These are phyloP conservation scores for Pinus tabuliformis DNA, from an alignment of 75 land plant species.

Conservation along the genomic window DNA sequence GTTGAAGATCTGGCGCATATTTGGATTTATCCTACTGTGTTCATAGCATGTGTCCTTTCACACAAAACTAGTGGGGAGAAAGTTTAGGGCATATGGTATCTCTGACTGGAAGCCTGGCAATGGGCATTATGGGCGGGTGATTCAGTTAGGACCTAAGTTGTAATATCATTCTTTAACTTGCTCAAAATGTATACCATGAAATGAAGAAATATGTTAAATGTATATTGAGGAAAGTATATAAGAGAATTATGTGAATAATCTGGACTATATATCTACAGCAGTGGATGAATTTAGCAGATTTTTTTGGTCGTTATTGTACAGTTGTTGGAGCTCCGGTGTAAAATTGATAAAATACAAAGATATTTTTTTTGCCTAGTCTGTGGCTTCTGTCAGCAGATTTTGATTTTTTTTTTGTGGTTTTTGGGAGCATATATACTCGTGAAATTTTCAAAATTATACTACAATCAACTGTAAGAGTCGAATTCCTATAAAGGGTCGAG, in stretches of 20 bases:
- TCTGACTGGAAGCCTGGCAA: too few relatives aligned
- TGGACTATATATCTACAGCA: not conserved
- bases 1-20: not conserved
- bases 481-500: not conserved
- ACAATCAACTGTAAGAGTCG: not conserved
- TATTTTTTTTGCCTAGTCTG: not conserved
- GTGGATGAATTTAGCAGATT: not conserved
- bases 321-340: not conserved
- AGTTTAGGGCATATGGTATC: too few relatives aligned
- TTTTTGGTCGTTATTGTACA: conserved; percentile 1
- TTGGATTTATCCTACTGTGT: too few relatives aligned
- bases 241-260: not conserved
- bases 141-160: too few relatives aligned
- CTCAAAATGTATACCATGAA: too few relatives aligned
- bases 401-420: not conserved
- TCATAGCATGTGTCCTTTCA: too few relatives aligned
- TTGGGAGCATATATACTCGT: not conserved
- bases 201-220: too few relatives aligned
- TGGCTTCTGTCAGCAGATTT: not conserved
- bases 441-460: not conserved
- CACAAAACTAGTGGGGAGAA: too few relatives aligned
- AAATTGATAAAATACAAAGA: not conserved
- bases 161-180: too few relatives aligned
- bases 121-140: too few relatives aligned
- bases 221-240: too few relatives aligned